These are phyloP conservation scores for Esteya vermicola DNA, from an alignment of 2,329 filamentous ascomycete species.

Conservation along the genomic window DNA sequence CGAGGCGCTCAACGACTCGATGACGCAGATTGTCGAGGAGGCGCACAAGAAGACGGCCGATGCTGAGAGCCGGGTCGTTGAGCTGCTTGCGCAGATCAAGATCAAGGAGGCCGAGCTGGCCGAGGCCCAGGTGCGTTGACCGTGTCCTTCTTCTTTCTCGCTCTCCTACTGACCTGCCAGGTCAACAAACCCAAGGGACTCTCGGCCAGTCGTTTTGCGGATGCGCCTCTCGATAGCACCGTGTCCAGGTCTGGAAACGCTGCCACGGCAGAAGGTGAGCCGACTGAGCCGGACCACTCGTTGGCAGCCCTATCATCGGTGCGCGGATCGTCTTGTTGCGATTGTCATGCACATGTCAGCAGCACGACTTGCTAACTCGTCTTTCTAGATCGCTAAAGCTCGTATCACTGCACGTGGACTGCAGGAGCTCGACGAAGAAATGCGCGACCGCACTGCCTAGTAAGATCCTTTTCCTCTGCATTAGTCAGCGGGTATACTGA, in stretches of 20 bases:
- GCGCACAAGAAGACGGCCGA: conserved; percentile 28
- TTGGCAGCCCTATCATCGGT: conserved; percentile 54
- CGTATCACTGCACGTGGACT: conserved; percentile 15
- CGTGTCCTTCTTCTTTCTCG: too few relatives aligned
- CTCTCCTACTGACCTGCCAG: too few relatives aligned
- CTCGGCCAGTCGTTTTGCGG: conserved; percentile 38
- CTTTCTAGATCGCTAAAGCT: conserved; percentile 17
- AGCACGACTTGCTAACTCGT: too few relatives aligned
- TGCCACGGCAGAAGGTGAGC: conserved; percentile 41
- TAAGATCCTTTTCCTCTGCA: conserved; percentile 4
- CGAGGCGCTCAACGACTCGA: conserved; percentile 47
- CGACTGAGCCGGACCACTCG: conserved; percentile 42
- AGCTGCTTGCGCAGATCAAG: conserved; percentile 40
- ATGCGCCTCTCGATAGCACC: conserved; percentile 15
- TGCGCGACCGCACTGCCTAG: conserved; percentile 15
- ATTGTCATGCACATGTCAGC: too few relatives aligned
- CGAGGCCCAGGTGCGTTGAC: conserved; percentile 39
- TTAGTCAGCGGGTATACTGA: not conserved
- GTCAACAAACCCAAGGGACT: conserved; percentile 34
- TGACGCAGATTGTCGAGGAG: conserved; percentile 46
- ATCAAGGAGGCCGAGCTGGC: conserved; percentile 51
- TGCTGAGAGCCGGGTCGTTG: conserved; percentile 32
- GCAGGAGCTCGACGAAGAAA: conserved; percentile 15
- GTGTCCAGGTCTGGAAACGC: conserved; percentile 17
- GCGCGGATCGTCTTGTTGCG: conserved; percentile 27